phyloP scores from a whole-genome alignment of 2,329 filamentous ascomycete genomes.

The Xylaria sp. region DNA sequence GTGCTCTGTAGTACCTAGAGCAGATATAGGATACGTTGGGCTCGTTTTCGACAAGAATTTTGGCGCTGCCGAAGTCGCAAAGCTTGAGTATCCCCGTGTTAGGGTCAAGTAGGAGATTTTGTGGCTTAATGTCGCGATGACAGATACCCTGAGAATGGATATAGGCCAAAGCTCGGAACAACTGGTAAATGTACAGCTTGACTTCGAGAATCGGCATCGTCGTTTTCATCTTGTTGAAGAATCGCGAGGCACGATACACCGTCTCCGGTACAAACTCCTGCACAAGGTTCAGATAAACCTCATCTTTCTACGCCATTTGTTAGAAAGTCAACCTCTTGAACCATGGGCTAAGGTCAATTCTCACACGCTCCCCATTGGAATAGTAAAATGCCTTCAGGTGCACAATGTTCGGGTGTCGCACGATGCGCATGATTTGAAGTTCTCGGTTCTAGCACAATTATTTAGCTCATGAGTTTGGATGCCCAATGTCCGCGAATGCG shows the following conservation, averaged over 20 bases:
- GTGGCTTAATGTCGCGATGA: conserved; percentile 98
- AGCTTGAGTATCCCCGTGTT: conserved; percentile 91
- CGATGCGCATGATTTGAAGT: conserved; percentile 99
- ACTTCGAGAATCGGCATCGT: conserved; percentile 99
- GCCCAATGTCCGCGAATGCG: not conserved
- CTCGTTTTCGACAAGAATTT: conserved; percentile 98
- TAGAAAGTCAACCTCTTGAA: conserved; percentile 15
- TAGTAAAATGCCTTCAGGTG: conserved; percentile 99
- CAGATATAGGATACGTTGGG: conserved; percentile 99
- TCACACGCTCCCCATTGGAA: conserved; percentile 96
- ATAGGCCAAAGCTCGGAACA: conserved; percentile 97
- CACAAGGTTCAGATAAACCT: conserved; percentile 97
- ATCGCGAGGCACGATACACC: conserved; percentile 95
- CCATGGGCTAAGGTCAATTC: conserved; percentile 29
- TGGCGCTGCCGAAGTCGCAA: conserved; percentile 98
- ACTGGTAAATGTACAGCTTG: conserved; percentile 99
- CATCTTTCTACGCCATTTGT: conserved; percentile 74
- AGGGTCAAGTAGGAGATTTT: conserved; percentile 94
- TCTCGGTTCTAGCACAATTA: conserved; percentile 81
- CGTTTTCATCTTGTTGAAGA: conserved; percentile 99
- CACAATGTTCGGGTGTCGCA: conserved; percentile 97
- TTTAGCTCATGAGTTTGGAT: conserved; percentile 26
- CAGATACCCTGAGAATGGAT: conserved; percentile 99
- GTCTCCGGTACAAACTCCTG: conserved; percentile 99
- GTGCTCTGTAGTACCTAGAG: conserved; percentile 97